Percentiles rank a stretch among this genome's conserved stretches.
These are phyloP conservation scores for Paramecium sonneborni DNA, from an alignment of 73 alveolate genomes.

Conservation along the genomic window DNA sequence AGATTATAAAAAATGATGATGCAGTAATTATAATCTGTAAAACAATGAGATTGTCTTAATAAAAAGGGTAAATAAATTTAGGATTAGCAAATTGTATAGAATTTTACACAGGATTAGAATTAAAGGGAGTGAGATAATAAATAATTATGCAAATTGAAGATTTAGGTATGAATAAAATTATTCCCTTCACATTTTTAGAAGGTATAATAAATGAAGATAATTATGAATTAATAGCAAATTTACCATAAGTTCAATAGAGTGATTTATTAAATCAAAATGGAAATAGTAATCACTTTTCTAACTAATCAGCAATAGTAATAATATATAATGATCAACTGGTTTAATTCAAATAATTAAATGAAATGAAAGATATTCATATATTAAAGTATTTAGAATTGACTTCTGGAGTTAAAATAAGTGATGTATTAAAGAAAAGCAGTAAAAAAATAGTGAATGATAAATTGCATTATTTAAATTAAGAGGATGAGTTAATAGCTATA, in stretches of 20 bases:
- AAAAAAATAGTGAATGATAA: background rate
- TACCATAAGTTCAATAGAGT: background rate
- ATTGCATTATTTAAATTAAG: background rate
- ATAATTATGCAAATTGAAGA: constrained; percentile 1
- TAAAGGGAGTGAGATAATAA: background rate
- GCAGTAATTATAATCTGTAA: background rate
- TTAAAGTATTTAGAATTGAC: constrained; percentile 13
- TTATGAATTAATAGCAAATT: background rate
- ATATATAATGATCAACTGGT: background rate
- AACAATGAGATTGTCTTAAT: background rate
- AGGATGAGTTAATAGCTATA: background rate
- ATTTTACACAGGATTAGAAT: background rate
- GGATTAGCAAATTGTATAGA: constrained; percentile 34
- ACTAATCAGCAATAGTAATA: background rate
- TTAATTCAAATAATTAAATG: background rate
- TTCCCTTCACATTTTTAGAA: constrained; percentile 1
- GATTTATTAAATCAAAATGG: background rate
- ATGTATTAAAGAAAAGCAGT: background rate
- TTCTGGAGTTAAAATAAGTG: background rate
- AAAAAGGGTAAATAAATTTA: background rate
- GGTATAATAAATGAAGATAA: background rate
- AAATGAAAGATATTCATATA: background rate
- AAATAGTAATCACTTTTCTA: background rate
- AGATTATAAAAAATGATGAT: background rate
- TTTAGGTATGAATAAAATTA: background rate